Conservation (phyloP, 371 early-diverging fungal genomes). For the Funneliformis caledonium region DNA sequence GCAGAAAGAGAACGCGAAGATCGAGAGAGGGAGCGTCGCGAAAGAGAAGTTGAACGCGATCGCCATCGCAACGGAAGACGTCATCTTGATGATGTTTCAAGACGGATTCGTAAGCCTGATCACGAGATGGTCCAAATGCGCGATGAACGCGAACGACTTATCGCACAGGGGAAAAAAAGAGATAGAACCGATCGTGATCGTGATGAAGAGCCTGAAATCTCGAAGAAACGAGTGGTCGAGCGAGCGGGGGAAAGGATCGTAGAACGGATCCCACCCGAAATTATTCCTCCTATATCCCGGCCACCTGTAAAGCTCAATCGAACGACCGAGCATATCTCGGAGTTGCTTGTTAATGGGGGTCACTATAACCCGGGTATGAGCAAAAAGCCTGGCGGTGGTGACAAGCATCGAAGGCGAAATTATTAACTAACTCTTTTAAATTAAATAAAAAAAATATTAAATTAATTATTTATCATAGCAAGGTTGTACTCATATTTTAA, state of each 20-base stretch:
- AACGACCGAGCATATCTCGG: not conserved
- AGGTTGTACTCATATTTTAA: too few relatives aligned
- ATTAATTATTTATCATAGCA: too few relatives aligned
- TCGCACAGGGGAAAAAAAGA: not conserved
- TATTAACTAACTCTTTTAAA: too few relatives aligned
- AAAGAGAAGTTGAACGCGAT: slow-evolving; percentile 16
- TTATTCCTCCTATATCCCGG: not conserved
- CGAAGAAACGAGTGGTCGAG: not conserved
- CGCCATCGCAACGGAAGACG: slow-evolving; percentile 19
- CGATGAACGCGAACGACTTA: not conserved
- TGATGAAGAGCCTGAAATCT: slow-evolving; percentile 11
- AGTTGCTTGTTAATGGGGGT: not conserved
- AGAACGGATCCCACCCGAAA: not conserved
- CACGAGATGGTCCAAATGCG: not conserved
- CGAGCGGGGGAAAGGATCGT: not conserved
- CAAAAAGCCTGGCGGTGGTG: not conserved
- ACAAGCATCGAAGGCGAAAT: too few relatives aligned
- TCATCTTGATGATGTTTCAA: not conserved
- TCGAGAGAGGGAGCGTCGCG: slow-evolving; percentile 2
- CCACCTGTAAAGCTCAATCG: slow-evolving; percentile 24
- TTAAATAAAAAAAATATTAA: too few relatives aligned
- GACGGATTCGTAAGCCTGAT: not conserved
- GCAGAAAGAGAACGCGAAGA: not conserved
- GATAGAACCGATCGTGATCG: slow-evolving; percentile 4
- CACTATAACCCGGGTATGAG: not conserved